phyloP scores from a whole-genome alignment of 2,329 filamentous ascomycete species.

The Mariannaea sp. region DNA sequence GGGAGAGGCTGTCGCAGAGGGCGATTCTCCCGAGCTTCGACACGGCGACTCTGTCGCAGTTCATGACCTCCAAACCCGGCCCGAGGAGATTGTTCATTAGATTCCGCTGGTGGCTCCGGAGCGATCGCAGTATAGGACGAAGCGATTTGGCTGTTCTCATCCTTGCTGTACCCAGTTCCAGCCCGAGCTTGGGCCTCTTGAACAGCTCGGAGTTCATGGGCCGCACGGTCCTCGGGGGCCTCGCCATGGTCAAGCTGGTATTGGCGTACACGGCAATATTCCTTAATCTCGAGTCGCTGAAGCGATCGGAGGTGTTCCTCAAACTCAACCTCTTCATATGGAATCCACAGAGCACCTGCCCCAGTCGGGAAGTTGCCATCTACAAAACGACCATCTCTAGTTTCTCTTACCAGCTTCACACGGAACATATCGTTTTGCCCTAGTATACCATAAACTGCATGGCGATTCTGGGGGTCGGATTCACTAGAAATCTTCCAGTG shows the following conservation, averaged over 20 bases:
- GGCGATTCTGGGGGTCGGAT: conserved; percentile 53
- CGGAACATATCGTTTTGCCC: conserved; percentile 69
- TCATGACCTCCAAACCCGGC: no score
- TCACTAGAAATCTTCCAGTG: conserved; percentile 63
- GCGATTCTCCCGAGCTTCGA: conserved; percentile 41
- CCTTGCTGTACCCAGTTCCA: conserved; percentile 39
- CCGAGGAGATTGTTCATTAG: conserved; percentile 20
- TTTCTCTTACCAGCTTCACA: conserved; percentile 64
- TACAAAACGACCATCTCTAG: conserved; percentile 61
- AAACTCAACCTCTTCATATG: conserved; percentile 65
- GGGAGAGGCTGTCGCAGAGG: conserved; percentile 37
- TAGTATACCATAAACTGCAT: conserved; percentile 66
- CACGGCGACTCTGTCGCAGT: conserved; percentile 50
- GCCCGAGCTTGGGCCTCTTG: conserved; percentile 54
- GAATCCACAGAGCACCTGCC: conserved; percentile 65
- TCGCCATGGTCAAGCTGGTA: conserved; percentile 61
- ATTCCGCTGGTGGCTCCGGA: conserved; percentile 20
- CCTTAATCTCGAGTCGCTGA: conserved; percentile 61
- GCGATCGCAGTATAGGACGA: conserved; percentile 27
- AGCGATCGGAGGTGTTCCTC: conserved; percentile 59
- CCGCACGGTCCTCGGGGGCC: conserved; percentile 49
- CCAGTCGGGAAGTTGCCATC: conserved; percentile 65
- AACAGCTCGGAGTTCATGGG: conserved; percentile 59
- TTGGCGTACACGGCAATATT: conserved; percentile 67
- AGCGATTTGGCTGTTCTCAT: conserved; percentile 30